A percentile compares a stretch with the other conserved stretches of the same genome.
These are phyloP conservation scores for Xylariaceae sp. DNA, from an alignment of 2,329 filamentous ascomycete species.

Conservation along the genomic window DNA sequence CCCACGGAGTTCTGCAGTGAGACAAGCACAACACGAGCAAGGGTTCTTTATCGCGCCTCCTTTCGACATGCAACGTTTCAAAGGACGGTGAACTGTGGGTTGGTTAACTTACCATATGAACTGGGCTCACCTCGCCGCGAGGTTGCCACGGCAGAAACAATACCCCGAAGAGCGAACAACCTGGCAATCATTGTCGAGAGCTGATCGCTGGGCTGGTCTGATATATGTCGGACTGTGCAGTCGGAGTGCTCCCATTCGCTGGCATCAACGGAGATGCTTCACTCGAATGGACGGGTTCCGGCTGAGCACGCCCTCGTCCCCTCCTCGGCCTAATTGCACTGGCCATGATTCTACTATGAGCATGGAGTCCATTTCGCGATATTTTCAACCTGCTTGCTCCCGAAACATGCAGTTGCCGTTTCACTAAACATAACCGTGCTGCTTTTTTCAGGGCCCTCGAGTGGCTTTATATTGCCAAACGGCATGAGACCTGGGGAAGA, in stretches of 20 bases:
- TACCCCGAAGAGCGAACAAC: too few relatives aligned
- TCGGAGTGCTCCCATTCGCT: neutral
- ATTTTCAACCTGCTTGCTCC: neutral
- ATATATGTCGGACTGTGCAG: neutral
- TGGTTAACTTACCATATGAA: too few relatives aligned
- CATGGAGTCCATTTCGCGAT: neutral
- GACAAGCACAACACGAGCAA: too few relatives aligned
- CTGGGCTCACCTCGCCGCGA: too few relatives aligned
- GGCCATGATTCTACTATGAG: neutral
- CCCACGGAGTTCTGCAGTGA: too few relatives aligned
- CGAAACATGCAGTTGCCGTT: constrained; percentile 16
- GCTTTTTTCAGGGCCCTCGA: neutral
- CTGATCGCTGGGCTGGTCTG: neutral
- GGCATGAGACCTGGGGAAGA: neutral
- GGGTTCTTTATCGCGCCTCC: too few relatives aligned
- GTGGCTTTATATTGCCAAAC: neutral
- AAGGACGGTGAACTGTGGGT: too few relatives aligned
- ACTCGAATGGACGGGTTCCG: neutral
- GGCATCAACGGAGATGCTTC: neutral
- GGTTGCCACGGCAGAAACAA: neutral
- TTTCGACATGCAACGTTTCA: too few relatives aligned
- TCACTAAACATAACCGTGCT: constrained; percentile 2
- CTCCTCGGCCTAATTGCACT: neutral
- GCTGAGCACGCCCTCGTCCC: neutral
- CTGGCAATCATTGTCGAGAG: neutral